Conservation (phyloP, 306 rosid species). For the Malus sylvestris region DNA sequence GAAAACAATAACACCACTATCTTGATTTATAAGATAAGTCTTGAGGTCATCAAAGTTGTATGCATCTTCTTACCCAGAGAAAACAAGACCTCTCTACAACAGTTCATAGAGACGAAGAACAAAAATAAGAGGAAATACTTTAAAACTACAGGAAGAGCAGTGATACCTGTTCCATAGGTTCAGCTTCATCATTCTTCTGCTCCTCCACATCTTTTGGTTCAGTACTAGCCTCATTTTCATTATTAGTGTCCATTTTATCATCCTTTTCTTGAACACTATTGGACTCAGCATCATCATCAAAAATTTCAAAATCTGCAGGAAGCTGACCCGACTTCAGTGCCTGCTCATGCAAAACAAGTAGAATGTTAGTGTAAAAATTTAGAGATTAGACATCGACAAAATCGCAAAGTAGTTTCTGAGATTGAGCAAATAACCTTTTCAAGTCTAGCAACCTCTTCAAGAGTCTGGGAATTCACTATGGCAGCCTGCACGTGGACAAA, state of each 20-base stretch:
- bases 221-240: constrained; percentile 25
- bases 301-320: constrained; percentile 57
- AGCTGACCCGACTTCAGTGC: constrained; percentile 87
- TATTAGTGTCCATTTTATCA: constrained; percentile 17
- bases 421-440: constrained; percentile 62
- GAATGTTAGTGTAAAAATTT: background rate
- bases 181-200: constrained; percentile 36
- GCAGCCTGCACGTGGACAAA: constrained; percentile 68
- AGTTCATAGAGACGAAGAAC: background rate
- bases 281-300: constrained; percentile 34
- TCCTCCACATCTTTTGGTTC: constrained; percentile 41
- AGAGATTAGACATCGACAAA: background rate
- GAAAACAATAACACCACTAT: background rate
- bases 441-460: constrained; percentile 97
- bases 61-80: background rate
- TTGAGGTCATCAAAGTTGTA: background rate
- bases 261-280: constrained; percentile 32
- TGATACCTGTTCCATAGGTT: constrained; percentile 74
- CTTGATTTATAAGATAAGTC: background rate
- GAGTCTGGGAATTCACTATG: constrained; percentile 92
- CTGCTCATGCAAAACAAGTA: constrained; percentile 36
- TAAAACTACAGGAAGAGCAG: background rate
- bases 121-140: background rate
- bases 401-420: background rate
- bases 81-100: background rate